Base-by-base conservation (phyloP, 1,139 yeast genomes). In the Kazachstania sp. region DNA sequence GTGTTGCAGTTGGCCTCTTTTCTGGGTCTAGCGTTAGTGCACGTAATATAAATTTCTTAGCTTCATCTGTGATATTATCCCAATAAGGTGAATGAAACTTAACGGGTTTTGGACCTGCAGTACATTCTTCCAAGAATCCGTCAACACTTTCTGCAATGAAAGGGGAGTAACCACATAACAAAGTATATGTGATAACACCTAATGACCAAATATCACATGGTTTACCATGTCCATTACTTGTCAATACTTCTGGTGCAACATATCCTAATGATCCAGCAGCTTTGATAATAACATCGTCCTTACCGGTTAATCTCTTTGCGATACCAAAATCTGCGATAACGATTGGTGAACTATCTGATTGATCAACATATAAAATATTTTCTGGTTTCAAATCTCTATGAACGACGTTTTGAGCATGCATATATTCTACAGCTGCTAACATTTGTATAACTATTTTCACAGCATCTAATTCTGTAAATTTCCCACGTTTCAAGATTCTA, bases 381-480 rank as follows among this genome's bases (percentile, higher is more conserved):
- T 88, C 97, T 0, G 96, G 97, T 69, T 88, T 88, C 56, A 88
- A 72, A 64, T 88, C 97, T 47, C 97, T 76, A 64, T 88, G 97
- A 8, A 88, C 95, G 61, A 88, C 84, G 64, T 86, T 77, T 53
- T 72, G 70, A 34, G 71, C 66, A 61, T 88, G 97, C 50, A 88
- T 72, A 61, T 88, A 88, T 44, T 73, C 71, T 39, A 88, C 72
- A 2, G 95, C 96, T 48, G 77, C 77, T 43, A 87, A 69, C 49
- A 87, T 75, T 62, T 88, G 94, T 13, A 73, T 69, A 23, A 88
- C 70, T 29, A 86, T 81, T 47, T 70, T 63, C 2, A 83, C 81
- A 2, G 96, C 97, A 64, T 88, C 95, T 53, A 73, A 75, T 64
- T 88, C 97, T 3, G 95, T 85, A 64, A 86, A 88, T 46, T 79